A percentile compares a stretch with the other conserved stretches of the same genome.
phyloP scores from a whole-genome alignment of 345 rosid species.

The Salix dunnii region DNA sequence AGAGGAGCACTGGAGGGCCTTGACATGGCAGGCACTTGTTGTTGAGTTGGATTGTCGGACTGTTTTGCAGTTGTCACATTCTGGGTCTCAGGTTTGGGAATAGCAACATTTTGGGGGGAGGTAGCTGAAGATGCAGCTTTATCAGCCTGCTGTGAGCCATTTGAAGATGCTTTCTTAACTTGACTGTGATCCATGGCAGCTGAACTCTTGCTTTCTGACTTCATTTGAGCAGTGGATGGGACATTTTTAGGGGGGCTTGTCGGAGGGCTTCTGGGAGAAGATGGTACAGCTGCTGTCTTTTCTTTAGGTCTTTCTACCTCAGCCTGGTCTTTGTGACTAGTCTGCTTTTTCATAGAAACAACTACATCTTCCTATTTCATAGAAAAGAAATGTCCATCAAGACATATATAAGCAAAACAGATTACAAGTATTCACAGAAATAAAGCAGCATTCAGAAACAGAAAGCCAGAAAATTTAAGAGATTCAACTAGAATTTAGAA shows the following conservation, averaged over 20 bases:
- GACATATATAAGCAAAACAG: neutral
- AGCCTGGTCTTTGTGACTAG: slow-evolving; percentile 28
- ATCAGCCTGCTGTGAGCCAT: slow-evolving; percentile 43
- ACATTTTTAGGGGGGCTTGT: slow-evolving; percentile 24
- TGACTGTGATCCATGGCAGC: slow-evolving; percentile 32
- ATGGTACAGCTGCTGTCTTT: slow-evolving; percentile 43
- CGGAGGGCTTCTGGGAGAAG: slow-evolving; percentile 52
- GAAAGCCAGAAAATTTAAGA: neutral
- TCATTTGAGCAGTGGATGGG: slow-evolving; percentile 35
- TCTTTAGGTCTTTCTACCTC: slow-evolving; percentile 62
- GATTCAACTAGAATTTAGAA: neutral
- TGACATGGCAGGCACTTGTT: slow-evolving; percentile 50
- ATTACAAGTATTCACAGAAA: neutral
- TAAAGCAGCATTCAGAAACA: neutral
- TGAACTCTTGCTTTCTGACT: slow-evolving; percentile 42
- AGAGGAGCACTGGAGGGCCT: slow-evolving; percentile 95
- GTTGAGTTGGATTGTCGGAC: slow-evolving; percentile 38
- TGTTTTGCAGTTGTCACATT: slow-evolving; percentile 40
- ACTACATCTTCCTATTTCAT: slow-evolving; percentile 37
- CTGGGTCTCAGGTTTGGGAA: slow-evolving; percentile 44
- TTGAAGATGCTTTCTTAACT: slow-evolving; percentile 38
- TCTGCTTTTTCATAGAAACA: slow-evolving; percentile 34
- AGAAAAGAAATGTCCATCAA: slow-evolving; percentile 10
- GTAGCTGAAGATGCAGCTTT: slow-evolving; percentile 28
- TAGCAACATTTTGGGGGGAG: slow-evolving; percentile 27